phyloP scores from a whole-genome alignment of 2,329 filamentous ascomycete species.

The Aspergillus aculeatus region DNA sequence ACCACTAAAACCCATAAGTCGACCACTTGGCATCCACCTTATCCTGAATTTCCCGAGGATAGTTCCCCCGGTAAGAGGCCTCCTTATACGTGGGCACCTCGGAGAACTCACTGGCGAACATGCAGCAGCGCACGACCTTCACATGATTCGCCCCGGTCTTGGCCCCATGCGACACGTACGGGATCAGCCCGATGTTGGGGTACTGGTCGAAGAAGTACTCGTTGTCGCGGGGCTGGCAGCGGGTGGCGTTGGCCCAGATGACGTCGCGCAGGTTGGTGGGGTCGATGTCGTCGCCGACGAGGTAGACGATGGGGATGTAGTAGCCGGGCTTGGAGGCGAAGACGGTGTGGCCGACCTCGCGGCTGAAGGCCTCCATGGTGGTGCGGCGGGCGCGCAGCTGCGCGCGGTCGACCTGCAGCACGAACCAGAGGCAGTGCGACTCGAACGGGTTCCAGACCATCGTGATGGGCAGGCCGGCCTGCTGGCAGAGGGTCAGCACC shows the following conservation, averaged over 20 bases:
- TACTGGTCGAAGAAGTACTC: slow-evolving; percentile 50
- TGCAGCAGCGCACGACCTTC: neutral
- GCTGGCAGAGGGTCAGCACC: slow-evolving; percentile 39
- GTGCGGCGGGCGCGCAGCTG: slow-evolving; percentile 58
- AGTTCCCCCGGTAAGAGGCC: neutral
- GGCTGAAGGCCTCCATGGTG: slow-evolving; percentile 40
- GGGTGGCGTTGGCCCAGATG: slow-evolving; percentile 51
- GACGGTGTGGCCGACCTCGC: slow-evolving; percentile 45
- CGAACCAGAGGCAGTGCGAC: slow-evolving; percentile 51
- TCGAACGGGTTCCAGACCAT: slow-evolving; percentile 49
- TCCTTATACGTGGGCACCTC: neutral
- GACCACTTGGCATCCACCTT: neutral
- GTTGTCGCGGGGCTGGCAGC: slow-evolving; percentile 47
- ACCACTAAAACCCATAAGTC: neutral
- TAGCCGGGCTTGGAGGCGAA: slow-evolving; percentile 44
- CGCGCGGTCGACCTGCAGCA: slow-evolving; percentile 57
- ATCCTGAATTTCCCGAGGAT: neutral
- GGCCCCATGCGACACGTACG: slow-evolving; percentile 49
- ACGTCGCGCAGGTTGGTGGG: slow-evolving; percentile 48
- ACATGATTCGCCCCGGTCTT: neutral
- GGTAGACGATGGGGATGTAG: slow-evolving; percentile 43
- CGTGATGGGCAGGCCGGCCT: slow-evolving; percentile 43
- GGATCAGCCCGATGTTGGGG: slow-evolving; percentile 45
- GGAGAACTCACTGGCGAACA: neutral
- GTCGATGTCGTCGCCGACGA: slow-evolving; percentile 53